Percentiles rank a stretch among this genome's conserved stretches.
phyloP scores from a whole-genome alignment of 192 early-diverging fungal species.

The Bifiguratus adelaidae region DNA sequence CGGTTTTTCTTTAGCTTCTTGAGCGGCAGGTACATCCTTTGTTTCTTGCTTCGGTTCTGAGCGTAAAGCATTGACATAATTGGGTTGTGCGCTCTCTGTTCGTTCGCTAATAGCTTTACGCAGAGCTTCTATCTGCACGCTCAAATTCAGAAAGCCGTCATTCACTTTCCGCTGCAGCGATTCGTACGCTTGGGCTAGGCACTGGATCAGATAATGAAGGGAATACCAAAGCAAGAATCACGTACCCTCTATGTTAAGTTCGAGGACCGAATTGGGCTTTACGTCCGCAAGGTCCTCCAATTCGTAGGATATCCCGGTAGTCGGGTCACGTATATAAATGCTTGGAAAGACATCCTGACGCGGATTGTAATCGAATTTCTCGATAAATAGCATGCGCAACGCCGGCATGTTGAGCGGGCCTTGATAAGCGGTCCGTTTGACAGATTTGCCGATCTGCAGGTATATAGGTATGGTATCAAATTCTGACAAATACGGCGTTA shows the following conservation, averaged over 20 bases:
- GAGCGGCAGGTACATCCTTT: too few relatives aligned
- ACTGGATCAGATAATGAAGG: not conserved
- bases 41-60: too few relatives aligned
- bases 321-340: constrained; percentile 55
- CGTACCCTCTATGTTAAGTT: constrained; percentile 40
- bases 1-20: too few relatives aligned
- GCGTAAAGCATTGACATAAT: too few relatives aligned
- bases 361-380: constrained; percentile 52
- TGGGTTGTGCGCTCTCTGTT: too few relatives aligned
- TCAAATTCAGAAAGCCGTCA: too few relatives aligned
- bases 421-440: constrained; percentile 39
- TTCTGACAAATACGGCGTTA: too few relatives aligned
- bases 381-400: constrained; percentile 62
- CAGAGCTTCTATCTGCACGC: too few relatives aligned
- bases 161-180: too few relatives aligned
- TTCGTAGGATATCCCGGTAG: constrained; percentile 46
- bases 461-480: too few relatives aligned
- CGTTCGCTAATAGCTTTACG: too few relatives aligned
- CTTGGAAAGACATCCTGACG: constrained; percentile 52
- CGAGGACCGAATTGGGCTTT: constrained; percentile 37
- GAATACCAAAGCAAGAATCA: not conserved
- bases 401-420: constrained; percentile 44
- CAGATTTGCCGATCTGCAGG: constrained; percentile 51
- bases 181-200: not conserved
- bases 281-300: constrained; percentile 54